Base-by-base conservation (phyloP, 202 grass and related monocot species). In the Panicum hallii region DNA sequence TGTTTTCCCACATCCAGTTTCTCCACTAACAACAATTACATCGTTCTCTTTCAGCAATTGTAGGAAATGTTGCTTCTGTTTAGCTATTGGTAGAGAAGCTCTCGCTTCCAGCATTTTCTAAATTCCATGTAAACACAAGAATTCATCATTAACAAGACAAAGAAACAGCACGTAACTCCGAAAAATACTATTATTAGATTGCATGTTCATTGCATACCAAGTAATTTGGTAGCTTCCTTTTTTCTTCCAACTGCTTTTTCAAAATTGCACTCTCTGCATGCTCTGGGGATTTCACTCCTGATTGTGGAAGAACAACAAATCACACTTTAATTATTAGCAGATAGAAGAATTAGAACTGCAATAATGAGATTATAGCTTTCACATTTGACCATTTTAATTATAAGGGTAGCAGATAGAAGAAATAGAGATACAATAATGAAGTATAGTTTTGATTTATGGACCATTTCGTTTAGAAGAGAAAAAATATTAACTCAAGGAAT, bases 1-100 rank as follows among this genome's bases (percentile, higher is more conserved):
- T 87, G 95, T 98, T 93, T 98, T 98, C 63, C 95, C 95, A 69
- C 95, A 98, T 72, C 95, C 95, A 72, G 95, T 98, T 95, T 98
- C 95, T 26, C 95, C 95, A 67, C 91, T 89, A 87, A 98, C 93
- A 92, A 98, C 91, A 70, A 95, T 92, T 77, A 98, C 89, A 84
- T 98, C 88, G 79, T 94, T 92, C 74, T 93, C 93, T 87, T 87
- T 78, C 70, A 98, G 79, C 55, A 95, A 88, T 42, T 90, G 87
- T 66, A 98, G 81, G 79, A 98, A 82, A 86, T 92, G 86, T 26
- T 82, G 86, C 85, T 92, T 95, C 79, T 94, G 63, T 81, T 86
- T 86, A 84, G 91, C 88, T 30, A 98, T 98, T 75, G 95, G 95
- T 44, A 98, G 74, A 92, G 89, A 87, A 92, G 89, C 81, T 88